phyloP scores from a whole-genome alignment of 2,329 filamentous ascomycete genomes.

The Raffaelea ambrosiae region DNA sequence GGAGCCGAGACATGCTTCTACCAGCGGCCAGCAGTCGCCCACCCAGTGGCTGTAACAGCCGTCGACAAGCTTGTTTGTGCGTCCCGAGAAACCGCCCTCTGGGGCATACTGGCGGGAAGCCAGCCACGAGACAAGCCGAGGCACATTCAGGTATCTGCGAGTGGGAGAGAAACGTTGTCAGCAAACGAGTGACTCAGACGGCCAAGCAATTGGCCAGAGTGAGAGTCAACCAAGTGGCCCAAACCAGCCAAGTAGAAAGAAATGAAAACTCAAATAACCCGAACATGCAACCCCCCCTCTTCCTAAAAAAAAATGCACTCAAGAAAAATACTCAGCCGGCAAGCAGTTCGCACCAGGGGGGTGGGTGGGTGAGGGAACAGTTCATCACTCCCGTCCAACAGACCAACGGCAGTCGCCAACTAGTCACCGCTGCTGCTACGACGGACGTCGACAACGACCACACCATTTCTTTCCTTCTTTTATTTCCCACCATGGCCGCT shows the following conservation, averaged over 20 bases:
- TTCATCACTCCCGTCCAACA: background rate
- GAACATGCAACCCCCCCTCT: no score
- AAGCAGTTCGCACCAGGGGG: background rate
- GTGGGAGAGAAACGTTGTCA: no score
- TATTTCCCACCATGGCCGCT: background rate
- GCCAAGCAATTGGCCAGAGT: no score
- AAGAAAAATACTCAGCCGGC: no score
- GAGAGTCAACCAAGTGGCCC: background rate
- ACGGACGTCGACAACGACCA: no score
- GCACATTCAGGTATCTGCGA: constrained; percentile 65
- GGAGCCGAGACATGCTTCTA: constrained; percentile 65
- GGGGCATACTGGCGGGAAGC: constrained; percentile 82
- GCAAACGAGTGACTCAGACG: background rate
- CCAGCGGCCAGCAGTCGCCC: constrained; percentile 84
- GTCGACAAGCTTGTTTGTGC: constrained; percentile 96
- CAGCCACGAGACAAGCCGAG: constrained; percentile 75
- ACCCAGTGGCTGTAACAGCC: constrained; percentile 99
- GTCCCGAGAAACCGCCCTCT: constrained; percentile 85
- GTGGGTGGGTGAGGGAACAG: no score
- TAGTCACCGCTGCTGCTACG: no score
- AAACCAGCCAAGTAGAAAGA: no score
- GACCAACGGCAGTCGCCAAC: background rate
- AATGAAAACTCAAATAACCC: no score
- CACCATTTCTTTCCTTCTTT: no score
- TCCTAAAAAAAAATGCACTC: no score